Evolutionary conservation across 306 rosid genomes (phyloP), one percentile per base, ranked within the genome.

Genomic region (Dryas octopetala): DNA sequence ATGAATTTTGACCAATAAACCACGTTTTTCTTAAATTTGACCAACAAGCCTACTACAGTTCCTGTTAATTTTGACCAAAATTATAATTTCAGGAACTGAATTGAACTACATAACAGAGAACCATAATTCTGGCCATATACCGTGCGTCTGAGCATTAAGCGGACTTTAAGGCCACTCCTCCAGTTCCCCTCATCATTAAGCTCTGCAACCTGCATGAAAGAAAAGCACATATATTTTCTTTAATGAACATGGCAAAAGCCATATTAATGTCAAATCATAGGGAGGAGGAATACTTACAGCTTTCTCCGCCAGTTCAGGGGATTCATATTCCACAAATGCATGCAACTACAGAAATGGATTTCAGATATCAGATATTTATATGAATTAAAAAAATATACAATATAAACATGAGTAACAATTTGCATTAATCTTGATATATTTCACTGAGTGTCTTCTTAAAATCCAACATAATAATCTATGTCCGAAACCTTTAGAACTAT

Each of bases 241-340:
- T 53, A 69, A 44, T 16, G 51, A 66, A 44, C 69, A 71, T 1
- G 14, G 49, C 23, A 9, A 50, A 41, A 62, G 45, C 67, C 59
- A 64, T 40, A 74, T 64, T 73, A 41, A 59, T 53, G 77, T 65
- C 52, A 51, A 65, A 82, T 57, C 66, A 58, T 55, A 55, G 75
- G 71, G 81, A 75, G 61, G 12, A 64, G 13, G 62, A 74, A 49
- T 76, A 87, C 97, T 92, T 79, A 95, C 99, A 59, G 99, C 97
- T 82, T 84, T 95, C 90, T 95, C 99, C 23, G 97, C 99, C 83
- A 91, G 81, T 85, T 90, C 99, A 68, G 88, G 89, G 54, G 97
- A 89, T 75, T 89, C 97, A 82, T 92, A 95, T 84, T 95, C 99
- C 70, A 95, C 97, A 82, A 95, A 95, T 71, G 99, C 99, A 84